Conservation (phyloP, 306 rosid species). For the Lathyrus aphaca region DNA sequence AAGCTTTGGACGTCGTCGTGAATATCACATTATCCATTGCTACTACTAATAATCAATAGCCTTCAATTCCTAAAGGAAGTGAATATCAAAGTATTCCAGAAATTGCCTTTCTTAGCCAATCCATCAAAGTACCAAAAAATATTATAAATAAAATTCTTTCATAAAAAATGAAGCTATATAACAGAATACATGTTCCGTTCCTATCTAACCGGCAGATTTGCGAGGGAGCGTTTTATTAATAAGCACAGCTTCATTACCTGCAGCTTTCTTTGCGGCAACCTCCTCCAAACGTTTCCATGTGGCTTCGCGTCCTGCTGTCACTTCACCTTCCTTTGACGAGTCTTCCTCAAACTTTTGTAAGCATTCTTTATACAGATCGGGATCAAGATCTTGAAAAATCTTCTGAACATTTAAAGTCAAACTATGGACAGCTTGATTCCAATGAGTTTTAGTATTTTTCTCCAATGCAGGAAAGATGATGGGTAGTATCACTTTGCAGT, state of each 20-base stretch:
- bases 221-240: constrained; percentile 37
- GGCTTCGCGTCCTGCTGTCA: constrained; percentile 57
- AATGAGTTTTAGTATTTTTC: constrained; percentile 66
- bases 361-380: constrained; percentile 71
- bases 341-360: constrained; percentile 60
- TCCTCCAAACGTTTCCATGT: constrained; percentile 76
- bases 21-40: constrained; percentile 42
- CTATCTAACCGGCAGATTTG: constrained; percentile 48
- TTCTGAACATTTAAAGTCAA: constrained; percentile 75
- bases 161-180: constrained; percentile 47
- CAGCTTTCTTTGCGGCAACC: constrained; percentile 58
- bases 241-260: constrained; percentile 54
- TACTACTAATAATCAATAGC: constrained; percentile 42
- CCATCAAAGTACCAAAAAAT: constrained; percentile 41
- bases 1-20: constrained; percentile 30
- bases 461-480: constrained; percentile 80
- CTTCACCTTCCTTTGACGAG: constrained; percentile 53
- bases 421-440: constrained; percentile 87
- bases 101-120: constrained; percentile 46
- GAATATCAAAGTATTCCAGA: constrained; percentile 39
- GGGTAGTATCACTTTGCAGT: constrained; percentile 68
- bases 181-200: constrained; percentile 38
- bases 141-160: constrained; percentile 39
- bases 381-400: constrained; percentile 69
- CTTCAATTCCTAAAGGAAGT: constrained; percentile 39